Evolutionary conservation across 176 grass and related monocot genomes (phyloP).

Genomic region (Urochloa ruziziensis): DNA sequence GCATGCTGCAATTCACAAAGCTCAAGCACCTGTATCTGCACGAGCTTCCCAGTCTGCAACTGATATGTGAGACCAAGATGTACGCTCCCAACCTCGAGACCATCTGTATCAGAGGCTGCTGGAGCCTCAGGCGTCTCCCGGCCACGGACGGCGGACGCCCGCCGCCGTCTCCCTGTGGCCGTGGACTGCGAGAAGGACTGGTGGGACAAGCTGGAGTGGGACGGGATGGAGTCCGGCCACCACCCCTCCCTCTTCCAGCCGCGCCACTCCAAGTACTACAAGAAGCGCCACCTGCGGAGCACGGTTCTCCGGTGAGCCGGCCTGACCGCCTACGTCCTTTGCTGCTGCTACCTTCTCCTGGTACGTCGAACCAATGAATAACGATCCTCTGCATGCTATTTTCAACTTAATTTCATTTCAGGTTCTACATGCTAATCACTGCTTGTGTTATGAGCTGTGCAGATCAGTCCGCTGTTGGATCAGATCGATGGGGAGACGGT

Average conservation of each 20-base stretch:
- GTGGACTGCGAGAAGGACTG: conserved; percentile 27
- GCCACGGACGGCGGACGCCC: neutral
- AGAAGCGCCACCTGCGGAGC: neutral
- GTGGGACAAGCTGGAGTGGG: conserved; percentile 24
- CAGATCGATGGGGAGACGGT: too few relatives aligned
- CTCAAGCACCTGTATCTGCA: conserved; percentile 3
- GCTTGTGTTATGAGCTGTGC: too few relatives aligned
- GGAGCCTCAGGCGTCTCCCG: neutral
- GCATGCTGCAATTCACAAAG: neutral
- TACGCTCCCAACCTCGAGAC: neutral
- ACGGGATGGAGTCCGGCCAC: neutral
- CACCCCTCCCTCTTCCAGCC: neutral
- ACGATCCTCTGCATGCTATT: neutral
- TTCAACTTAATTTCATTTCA: neutral
- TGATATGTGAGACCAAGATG: neutral
- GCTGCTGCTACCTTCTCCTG: neutral
- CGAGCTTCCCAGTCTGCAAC: neutral
- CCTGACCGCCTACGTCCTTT: neutral
- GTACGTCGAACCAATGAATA: neutral
- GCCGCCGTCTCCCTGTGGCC: fast-evolving
- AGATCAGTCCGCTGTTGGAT: too few relatives aligned
- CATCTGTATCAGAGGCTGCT: neutral
- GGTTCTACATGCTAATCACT: neutral
- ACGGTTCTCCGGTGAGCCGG: neutral
- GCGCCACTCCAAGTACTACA: neutral